These are phyloP conservation scores for Lactifluus subvellereus DNA, from an alignment of 768 basidiomycete species.

Conservation along the genomic window DNA sequence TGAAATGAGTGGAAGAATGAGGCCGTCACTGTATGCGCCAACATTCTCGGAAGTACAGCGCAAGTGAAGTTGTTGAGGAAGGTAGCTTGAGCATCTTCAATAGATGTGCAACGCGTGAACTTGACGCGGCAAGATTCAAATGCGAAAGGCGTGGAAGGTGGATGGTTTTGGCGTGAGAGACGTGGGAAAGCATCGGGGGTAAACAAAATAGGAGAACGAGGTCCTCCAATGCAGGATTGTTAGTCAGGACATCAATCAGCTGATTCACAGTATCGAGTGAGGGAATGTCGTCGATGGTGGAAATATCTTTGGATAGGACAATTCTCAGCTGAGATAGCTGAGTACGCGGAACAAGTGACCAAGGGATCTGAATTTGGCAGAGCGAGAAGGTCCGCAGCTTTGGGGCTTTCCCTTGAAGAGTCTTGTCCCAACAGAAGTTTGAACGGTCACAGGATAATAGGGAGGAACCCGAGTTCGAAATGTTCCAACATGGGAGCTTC, in stretches of 20 bases:
- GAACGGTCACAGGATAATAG: not conserved
- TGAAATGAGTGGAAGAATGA: not conserved
- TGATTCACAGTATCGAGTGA: not conserved
- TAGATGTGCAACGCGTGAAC: not conserved
- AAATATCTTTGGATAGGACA: not conserved
- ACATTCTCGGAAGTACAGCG: not conserved
- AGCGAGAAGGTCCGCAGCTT: too few species aligned
- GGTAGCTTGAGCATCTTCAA: not conserved
- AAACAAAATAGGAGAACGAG: slow-evolving; percentile 5
- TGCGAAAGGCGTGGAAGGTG: not conserved
- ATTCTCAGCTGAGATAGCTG: slow-evolving; percentile 7
- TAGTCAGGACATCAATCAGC: not conserved
- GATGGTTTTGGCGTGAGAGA: not conserved
- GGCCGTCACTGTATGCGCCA: not conserved
- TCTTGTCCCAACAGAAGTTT: not conserved
- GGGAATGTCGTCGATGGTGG: not conserved
- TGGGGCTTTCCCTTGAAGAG: too few species aligned
- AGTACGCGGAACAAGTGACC: slow-evolving; percentile 2
- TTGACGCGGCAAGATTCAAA: not conserved
- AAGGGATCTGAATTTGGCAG: not conserved
- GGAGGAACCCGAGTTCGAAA: not conserved
- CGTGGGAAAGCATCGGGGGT: not conserved
- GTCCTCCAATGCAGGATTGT: not conserved
- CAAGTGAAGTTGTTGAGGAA: not conserved
- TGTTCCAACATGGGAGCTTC: not conserved